These are phyloP conservation scores for Colletotrichum kahawae DNA, from an alignment of 2,329 filamentous ascomycete genomes.

Conservation along the genomic window DNA sequence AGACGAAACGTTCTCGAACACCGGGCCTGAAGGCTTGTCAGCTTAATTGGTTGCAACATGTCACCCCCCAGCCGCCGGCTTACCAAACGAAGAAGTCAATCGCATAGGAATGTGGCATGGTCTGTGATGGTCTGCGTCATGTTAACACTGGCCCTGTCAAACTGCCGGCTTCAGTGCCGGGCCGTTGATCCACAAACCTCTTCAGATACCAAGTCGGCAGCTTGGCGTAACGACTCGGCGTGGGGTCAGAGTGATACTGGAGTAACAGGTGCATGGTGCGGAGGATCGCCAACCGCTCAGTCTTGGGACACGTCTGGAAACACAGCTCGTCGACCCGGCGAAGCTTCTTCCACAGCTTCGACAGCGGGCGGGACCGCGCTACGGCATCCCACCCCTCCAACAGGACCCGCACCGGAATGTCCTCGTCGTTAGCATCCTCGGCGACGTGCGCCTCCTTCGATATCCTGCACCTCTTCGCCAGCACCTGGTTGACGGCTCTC, in stretches of 20 bases:
- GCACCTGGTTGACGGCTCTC: slow-evolving; percentile 29
- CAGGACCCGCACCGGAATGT: slow-evolving; percentile 28
- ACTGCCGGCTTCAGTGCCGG: neutral
- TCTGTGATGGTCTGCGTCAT: slow-evolving; percentile 29
- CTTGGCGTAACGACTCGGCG: slow-evolving; percentile 17
- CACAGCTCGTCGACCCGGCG: slow-evolving; percentile 28
- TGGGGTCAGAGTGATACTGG: slow-evolving; percentile 31
- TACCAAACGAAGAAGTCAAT: slow-evolving; percentile 37
- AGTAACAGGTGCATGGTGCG: slow-evolving; percentile 30
- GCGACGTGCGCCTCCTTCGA: neutral
- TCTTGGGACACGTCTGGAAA: slow-evolving; percentile 22
- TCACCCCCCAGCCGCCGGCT: neutral
- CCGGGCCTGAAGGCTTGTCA: slow-evolving; percentile 27
- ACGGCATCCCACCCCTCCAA: slow-evolving; percentile 34
- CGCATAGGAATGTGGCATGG: slow-evolving; percentile 30
- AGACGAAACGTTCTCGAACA: slow-evolving; percentile 32
- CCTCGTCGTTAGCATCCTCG: slow-evolving; percentile 28
- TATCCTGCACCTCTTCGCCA: slow-evolving; percentile 15
- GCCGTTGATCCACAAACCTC: slow-evolving; percentile 22
- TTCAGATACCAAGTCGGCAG: slow-evolving; percentile 31
- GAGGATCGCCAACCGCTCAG: slow-evolving; percentile 29
- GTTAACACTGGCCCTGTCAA: neutral
- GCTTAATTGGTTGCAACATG: neutral
- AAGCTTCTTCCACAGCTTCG: slow-evolving; percentile 30
- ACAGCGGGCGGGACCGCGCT: slow-evolving; percentile 29